phyloP scores from a whole-genome alignment of 1,139 yeast genomes.

The Yamadazyma diddensiae region DNA sequence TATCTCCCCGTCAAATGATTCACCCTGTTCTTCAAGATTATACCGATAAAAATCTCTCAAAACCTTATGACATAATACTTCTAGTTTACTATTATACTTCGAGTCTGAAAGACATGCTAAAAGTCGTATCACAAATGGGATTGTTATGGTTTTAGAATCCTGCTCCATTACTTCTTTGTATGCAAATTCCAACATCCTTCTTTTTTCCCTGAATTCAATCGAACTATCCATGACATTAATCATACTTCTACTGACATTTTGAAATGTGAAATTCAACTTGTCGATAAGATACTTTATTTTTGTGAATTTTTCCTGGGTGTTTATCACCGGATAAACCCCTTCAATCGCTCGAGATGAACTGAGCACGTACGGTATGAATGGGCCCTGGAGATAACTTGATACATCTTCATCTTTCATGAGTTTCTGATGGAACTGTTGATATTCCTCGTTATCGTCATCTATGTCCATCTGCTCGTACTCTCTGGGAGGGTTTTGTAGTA shows the following conservation, averaged over 20 bases:
- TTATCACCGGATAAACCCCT: constrained; percentile 13
- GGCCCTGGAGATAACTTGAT: background rate
- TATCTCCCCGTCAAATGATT: constrained; percentile 8
- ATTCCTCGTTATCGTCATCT: background rate
- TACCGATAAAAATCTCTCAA: constrained; percentile 9
- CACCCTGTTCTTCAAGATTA: constrained; percentile 3
- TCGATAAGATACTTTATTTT: constrained; percentile 12
- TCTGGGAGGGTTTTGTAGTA: background rate
- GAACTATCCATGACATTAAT: constrained; percentile 7
- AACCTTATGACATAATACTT: constrained; percentile 10
- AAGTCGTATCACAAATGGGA: constrained; percentile 5
- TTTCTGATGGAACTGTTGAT: background rate
- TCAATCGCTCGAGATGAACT: constrained; percentile 1
- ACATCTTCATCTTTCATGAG: background rate
- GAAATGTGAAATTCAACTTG: constrained; percentile 14
- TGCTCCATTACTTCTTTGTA: constrained; percentile 1
- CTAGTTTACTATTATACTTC: constrained; percentile 10
- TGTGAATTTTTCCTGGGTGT: constrained; percentile 13
- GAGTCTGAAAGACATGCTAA: constrained; percentile 8
- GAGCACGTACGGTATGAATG: background rate
- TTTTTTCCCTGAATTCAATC: constrained; percentile 3
- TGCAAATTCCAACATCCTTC: constrained; percentile 5
- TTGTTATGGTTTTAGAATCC: constrained; percentile 6
- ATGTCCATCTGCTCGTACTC: too few species aligned
- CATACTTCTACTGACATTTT: constrained; percentile 13